These are phyloP conservation scores for Paramecium pentaurelia DNA, from an alignment of 73 alveolate genomes.

Conservation along the genomic window DNA sequence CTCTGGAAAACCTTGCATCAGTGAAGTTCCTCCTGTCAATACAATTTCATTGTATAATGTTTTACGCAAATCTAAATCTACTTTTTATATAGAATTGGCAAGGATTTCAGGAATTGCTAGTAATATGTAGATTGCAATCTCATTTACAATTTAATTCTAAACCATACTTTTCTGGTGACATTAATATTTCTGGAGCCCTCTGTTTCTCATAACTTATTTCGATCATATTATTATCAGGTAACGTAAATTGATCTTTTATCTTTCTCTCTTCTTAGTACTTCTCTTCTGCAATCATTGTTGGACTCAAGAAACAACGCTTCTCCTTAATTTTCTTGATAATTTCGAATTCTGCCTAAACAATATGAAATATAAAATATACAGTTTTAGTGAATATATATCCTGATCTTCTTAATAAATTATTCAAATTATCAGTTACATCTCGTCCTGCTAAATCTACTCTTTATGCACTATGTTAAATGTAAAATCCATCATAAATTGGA, in stretches of 20 bases:
- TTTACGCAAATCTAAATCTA: conserved; percentile 84
- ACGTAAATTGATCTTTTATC: conserved; percentile 63
- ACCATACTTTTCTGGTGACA: conserved; percentile 83
- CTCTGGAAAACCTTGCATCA: conserved; percentile 62
- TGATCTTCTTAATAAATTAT: conserved; percentile 76
- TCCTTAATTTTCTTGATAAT: conserved; percentile 86
- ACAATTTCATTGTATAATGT: conserved; percentile 68
- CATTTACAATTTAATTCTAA: conserved; percentile 76
- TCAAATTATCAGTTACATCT: conserved; percentile 89
- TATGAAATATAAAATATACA: not conserved
- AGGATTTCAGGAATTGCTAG: conserved; percentile 75
- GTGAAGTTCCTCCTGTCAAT: conserved; percentile 80
- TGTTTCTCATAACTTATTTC: conserved; percentile 74
- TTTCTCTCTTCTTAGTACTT: conserved; percentile 53
- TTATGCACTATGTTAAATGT: conserved; percentile 74
- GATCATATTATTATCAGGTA: conserved; percentile 89
- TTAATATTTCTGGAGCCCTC: conserved; percentile 91
- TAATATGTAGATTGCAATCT: not conserved
- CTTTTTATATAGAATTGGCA: conserved; percentile 75
- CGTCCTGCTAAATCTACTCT: conserved; percentile 93
- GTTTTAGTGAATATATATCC: conserved; percentile 89
- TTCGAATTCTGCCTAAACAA: conserved; percentile 75
- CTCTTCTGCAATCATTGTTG: conserved; percentile 24
- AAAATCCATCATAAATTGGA: conserved; percentile 87
- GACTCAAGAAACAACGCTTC: conserved; percentile 70